Evolutionary conservation across 257 asterid species (phyloP), one percentile per base, ranked within the genome.

Genomic region (Jaltomata sinuosa): DNA sequence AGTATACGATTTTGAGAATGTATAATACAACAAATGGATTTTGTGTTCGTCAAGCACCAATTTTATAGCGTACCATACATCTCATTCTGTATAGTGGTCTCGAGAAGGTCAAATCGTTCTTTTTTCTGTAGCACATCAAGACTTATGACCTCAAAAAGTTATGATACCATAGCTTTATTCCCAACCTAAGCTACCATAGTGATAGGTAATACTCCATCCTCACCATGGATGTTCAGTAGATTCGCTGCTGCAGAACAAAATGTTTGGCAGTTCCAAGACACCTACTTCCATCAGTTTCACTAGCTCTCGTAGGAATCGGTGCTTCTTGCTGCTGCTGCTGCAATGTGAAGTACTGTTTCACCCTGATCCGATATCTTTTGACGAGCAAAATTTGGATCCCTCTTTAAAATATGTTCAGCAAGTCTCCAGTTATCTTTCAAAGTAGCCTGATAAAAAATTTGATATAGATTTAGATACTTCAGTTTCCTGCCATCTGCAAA

Each of bases 291-390:
- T 64, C 22, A 4, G 7, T 18, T 53, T 9, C 4, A 86, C 77
- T 27, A 86, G 77, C 27, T 55, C 34, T 18, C 31, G 19, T 7
- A 86, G 68, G 6, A 86, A 67, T 11, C 7, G 1, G 53, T 79
- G 50, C 29, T 77, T 22, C 59, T 32, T 25, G 84, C 79, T 16
- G 49, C 57, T n/a, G n/a, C n/a, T 9, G 85, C 83, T 32, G 88
- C 88, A n/a, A 83, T 0, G 81, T 86, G 86, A 21, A 86, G 84
- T 40, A 83, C 69, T 45, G 79, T 83, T 50, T 79, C 79, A 34
- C 67, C 84, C 3, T 16, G n/a, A 6, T 67, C 27, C 11, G 84
- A 42, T 52, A 86, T 45, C 54, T 10, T 11, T 25, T 2, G 5
- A 1, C 6, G 16, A 8, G 21, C 40, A 53, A 83, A 0, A 8